phyloP scores from a whole-genome alignment of 148 eudicot species.

The Rhododendron williamsianum region DNA sequence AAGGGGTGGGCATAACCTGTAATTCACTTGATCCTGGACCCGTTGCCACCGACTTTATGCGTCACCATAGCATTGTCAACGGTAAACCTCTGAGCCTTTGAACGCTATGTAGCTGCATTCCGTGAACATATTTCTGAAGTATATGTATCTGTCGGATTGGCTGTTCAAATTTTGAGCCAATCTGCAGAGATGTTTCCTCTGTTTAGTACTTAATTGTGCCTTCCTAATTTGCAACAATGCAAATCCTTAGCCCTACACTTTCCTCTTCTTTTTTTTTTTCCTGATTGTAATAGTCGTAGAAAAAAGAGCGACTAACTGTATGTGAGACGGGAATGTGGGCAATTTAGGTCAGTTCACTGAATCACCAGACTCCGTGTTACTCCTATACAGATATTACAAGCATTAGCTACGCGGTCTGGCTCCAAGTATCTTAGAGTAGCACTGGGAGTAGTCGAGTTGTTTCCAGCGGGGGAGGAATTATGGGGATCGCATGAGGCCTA shows the following conservation, averaged over 20 bases:
- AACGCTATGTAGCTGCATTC: background rate
- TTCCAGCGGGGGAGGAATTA: too few relatives aligned
- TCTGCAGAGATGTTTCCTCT: background rate
- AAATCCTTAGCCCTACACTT: too few relatives aligned
- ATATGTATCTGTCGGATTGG: background rate
- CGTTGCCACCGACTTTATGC: constrained; percentile 56
- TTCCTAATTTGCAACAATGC: background rate
- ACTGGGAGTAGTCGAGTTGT: background rate
- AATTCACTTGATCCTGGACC: constrained; percentile 46
- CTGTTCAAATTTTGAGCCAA: background rate
- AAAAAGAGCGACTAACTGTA: too few relatives aligned
- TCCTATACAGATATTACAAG: background rate
- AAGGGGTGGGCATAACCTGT: constrained; percentile 48
- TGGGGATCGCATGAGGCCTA: too few relatives aligned
- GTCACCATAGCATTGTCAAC: constrained; percentile 21
- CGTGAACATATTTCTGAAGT: background rate
- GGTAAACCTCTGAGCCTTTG: constrained; percentile 28
- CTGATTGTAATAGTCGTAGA: background rate
- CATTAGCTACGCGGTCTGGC: background rate
- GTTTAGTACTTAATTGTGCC: background rate
- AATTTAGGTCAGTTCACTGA: too few relatives aligned
- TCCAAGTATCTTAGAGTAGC: background rate
- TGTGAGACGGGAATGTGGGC: too few relatives aligned
- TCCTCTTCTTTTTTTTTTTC: background rate
- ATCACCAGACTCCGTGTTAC: too few relatives aligned